Base-by-base conservation (phyloP, 1,284 basidiomycete species). In the Coriolopsis trogii region DNA sequence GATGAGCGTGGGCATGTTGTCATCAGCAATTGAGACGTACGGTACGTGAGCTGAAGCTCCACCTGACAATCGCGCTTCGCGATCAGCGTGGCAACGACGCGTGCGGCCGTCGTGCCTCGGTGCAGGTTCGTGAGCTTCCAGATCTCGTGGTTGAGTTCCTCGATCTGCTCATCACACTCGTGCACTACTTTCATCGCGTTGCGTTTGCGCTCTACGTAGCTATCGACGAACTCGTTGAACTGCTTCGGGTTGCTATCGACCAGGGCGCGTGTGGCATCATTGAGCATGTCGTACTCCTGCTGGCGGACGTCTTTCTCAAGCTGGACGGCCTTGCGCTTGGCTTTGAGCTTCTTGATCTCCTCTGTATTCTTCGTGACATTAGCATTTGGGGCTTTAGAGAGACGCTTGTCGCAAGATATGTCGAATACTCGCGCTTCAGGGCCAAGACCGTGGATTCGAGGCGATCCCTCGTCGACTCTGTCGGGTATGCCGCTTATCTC, bases 1-100 rank as follows among this genome's bases (percentile, higher is more conserved):
- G 8, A 18, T 39, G 3, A 44, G 41, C 6, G 31, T 34, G 6
- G 12, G 9, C 3, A 16, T 16, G 26, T 41, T 8, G 29, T 12
- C 3, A 13, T 41, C 8, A 29, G 38, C 25, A 39, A 26, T 20
- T 42, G 36, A 18, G 20, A 64, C 79, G 44, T 62, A 82, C 81
- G 71, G 58, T 85, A 84, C 9, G 77, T 79, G n/a, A 84, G 61
- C 44, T 73, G 77, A 44, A 83, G 66, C 25, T 77, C 70, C 18
- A 75, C 67, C 3, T 65, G 59, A 3, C 62, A 63, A 9, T 70
- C 66, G 0, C 64, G 64, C 31, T 76, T 70, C 2, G 76, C 66
- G 40, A 61, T 52, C n/a, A 81, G 63, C 13, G 76, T 69, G 41
- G 74, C 66, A 10, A 69, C 70, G 28, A 77, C 73, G 39, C 70